Base-by-base conservation (phyloP, 192 early-diverging fungal genomes). In the Dimargaris xerosporica region DNA sequence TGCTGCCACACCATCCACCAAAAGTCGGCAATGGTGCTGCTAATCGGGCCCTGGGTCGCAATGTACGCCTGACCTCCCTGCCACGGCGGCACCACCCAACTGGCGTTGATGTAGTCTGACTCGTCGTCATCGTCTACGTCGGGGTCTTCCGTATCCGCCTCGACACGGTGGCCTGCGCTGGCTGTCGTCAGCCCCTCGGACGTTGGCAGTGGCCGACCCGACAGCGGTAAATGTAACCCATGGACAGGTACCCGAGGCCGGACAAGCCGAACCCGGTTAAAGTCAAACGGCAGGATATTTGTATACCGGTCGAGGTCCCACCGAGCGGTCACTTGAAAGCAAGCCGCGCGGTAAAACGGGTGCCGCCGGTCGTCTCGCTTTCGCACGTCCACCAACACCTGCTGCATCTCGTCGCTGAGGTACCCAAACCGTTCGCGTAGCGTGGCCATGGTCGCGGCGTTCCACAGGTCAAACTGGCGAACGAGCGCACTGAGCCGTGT, bases 1-100 rank as follows among this genome's bases (percentile, higher is more conserved):
- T 93, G 84, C 66, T 98, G 89, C 77, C 81, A 80, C 5, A 89
- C 74, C 90, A 95, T 91, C 65, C 76, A 76, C 95, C 95, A 98
- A 69, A 98, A 96, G 60, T 90, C 90, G 29, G 71, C 62, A 26
- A 83, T 70, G 0, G 92, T 95, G 13, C 73, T 70, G 0, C 75
- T 77, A 45, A 94, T 65, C 10, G 95, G 95, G 0, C 91, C 95
- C 66, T 98, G 95, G 12, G 89, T 82, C 0, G 86, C 84, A 70
- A 98, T 96, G 64, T 92, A 98, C 19, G 70, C 62, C 34, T 80
- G 71, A 1, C 67, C 69, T 29, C 65, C 62, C 31, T 75, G 79
- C 23, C 76, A 74, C 1, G 70, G 60, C 26, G 58, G 41, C 4
- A 60, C 16, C 11, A 93, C 72, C 54, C 80, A 82, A 54, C 83